These are phyloP conservation scores for Rubia balearica DNA, from an alignment of 305 asterid genomes.

Conservation along the genomic window DNA sequence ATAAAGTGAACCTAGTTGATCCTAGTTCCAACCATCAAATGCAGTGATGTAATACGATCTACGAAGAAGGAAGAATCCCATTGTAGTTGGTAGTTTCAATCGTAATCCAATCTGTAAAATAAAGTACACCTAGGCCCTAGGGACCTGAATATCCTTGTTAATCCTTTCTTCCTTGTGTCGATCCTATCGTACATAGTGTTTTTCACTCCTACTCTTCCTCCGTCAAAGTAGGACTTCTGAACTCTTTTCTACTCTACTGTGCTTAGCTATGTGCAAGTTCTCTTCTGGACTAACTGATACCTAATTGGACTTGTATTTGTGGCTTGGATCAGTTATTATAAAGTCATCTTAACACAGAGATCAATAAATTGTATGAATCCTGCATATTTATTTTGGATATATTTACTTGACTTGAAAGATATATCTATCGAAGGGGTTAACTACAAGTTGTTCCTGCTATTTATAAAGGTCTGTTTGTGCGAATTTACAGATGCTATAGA, in stretches of 20 bases:
- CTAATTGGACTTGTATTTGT: too few relatives aligned
- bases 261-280: not conserved
- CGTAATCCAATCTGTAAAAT: not conserved
- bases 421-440: too few relatives aligned
- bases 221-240: not conserved
- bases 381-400: too few relatives aligned
- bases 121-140: not conserved
- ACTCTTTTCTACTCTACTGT: not conserved
- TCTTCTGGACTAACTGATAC: too few relatives aligned
- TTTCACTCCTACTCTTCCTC: not conserved
- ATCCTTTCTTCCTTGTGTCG: not conserved
- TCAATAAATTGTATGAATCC: too few relatives aligned
- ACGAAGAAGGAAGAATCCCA: not conserved
- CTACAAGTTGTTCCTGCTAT: too few relatives aligned
- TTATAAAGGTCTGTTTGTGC: too few relatives aligned
- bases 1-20: too few relatives aligned
- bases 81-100: not conserved
- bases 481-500: too few relatives aligned
- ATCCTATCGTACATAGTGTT: not conserved
- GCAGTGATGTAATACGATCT: not conserved
- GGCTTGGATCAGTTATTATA: too few relatives aligned
- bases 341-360: too few relatives aligned
- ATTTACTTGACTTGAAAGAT: too few relatives aligned
- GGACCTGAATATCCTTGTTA: not conserved
- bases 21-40: not conserved